Evolutionary conservation across 352 stramenopile species (phyloP), one percentile per base, ranked within the genome.

Genomic region (Globisporangium mamillatum): DNA sequence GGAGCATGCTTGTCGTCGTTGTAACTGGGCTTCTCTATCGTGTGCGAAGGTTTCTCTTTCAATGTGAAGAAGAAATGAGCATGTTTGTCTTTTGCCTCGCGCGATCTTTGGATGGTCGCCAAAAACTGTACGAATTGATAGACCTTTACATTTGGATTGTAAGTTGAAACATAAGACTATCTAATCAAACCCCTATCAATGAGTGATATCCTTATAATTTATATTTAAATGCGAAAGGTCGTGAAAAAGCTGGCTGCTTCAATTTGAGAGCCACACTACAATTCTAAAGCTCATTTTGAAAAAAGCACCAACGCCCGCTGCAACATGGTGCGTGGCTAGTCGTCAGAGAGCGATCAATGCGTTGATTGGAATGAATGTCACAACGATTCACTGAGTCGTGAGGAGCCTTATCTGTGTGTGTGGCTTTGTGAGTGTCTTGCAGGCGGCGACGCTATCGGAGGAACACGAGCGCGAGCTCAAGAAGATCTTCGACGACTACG

Each of bases 401-500:
- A 32, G 29, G 29, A 7, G 29, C 29, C 29, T 32, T 4, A 32
- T 32, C 29, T 32, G 29, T 1, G 29, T 32, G 29, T 32, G 29
- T 44, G 36, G 36, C 36, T 44, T 32, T 41, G 34, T 32, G 52
- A n/a, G 22, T 58, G 41, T 48, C 14, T 34, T 64, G 52, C 60
- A 84, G 79, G 66, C 74, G n/a, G 73, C 76, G 24, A 75, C 80
- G 8, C 77, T 93, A 60, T 90, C 81, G 54, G 73, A 88, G 48
- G 83, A 91, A 64, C 77, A 90, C 60, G 80, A 91, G 71, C 77
- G 61, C 4, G 82, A 93, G 72, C 79, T 93, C 66, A 76, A 71
- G 64, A 91, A 91, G 68, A 88, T 91, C 63, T 90, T 91, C 60
- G 85, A 91, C 69, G 81, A 89, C 75, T 91, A 90, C 59, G 82